Conservation (phyloP, 2,329 filamentous ascomycete genomes). For the Aspergillus sp. region DNA sequence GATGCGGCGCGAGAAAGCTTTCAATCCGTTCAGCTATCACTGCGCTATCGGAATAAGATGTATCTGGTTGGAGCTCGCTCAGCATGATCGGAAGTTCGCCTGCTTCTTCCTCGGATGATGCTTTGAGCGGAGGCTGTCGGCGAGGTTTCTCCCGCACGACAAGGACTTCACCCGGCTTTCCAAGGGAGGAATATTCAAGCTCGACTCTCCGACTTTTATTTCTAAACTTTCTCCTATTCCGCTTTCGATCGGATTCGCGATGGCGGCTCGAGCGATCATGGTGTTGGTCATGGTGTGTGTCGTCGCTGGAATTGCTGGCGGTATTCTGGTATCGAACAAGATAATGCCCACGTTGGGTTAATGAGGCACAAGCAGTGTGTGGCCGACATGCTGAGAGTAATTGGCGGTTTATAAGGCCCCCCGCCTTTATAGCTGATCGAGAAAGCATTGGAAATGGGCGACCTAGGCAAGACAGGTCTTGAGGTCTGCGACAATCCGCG, state of each 20-base stretch:
- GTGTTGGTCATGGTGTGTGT: background rate
- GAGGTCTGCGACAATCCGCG: background rate
- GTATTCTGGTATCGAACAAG: slow-evolving; percentile 23
- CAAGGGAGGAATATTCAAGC: slow-evolving; percentile 35
- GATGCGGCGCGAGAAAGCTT: slow-evolving; percentile 22
- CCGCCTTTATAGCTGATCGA: slow-evolving; percentile 20
- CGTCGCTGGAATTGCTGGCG: slow-evolving; percentile 6
- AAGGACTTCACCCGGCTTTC: slow-evolving; percentile 39
- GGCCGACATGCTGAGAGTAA: slow-evolving; percentile 12
- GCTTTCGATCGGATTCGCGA: background rate
- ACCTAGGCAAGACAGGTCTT: background rate
- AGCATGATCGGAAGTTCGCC: slow-evolving; percentile 25
- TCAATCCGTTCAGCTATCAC: slow-evolving; percentile 30
- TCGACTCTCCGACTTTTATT: slow-evolving; percentile 6
- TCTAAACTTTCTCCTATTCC: background rate
- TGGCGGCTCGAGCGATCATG: background rate
- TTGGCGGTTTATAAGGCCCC: slow-evolving; percentile 24
- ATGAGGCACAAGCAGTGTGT: slow-evolving; percentile 1
- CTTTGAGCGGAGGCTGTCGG: slow-evolving; percentile 13
- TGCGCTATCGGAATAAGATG: slow-evolving; percentile 10
- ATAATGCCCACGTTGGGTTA: slow-evolving; percentile 14
- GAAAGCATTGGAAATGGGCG: slow-evolving; percentile 27
- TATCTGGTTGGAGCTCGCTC: slow-evolving; percentile 26
- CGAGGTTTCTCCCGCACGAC: slow-evolving; percentile 30
- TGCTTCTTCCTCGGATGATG: slow-evolving; percentile 10